Percentiles rank a stretch among this genome's conserved stretches.
Evolutionary conservation across 305 asterid species (phyloP).

Genomic region (Euphrasia arctica): DNA sequence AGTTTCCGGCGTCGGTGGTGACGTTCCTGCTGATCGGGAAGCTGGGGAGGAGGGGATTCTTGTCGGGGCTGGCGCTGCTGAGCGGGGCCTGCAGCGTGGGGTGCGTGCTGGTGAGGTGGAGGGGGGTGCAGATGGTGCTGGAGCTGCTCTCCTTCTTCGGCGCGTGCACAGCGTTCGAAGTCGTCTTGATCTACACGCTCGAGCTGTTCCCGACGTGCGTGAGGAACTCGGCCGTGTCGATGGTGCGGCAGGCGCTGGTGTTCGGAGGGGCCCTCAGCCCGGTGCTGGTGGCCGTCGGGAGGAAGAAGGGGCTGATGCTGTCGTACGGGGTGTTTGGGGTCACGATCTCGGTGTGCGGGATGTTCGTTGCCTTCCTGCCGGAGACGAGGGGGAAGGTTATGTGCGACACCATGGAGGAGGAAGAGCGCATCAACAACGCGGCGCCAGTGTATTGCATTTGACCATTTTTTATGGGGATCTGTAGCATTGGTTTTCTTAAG

Average conservation of each 20-base stretch:
- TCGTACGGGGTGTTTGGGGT: constrained; percentile 3
- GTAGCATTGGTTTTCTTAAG: constrained; percentile 69
- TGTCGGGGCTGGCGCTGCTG: neutral
- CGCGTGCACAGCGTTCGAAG: neutral
- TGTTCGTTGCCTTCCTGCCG: neutral
- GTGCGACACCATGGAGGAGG: constrained; percentile 7
- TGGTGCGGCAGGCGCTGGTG: neutral
- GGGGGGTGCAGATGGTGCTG: neutral
- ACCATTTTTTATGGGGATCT: constrained; percentile 26
- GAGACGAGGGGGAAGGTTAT: neutral
- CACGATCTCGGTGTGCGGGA: neutral
- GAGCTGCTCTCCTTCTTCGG: neutral
- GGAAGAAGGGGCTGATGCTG: neutral
- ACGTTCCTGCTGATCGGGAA: neutral
- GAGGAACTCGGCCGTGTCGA: constrained; percentile 1
- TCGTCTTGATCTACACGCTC: neutral
- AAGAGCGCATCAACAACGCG: neutral
- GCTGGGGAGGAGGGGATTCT: neutral
- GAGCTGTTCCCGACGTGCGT: constrained; percentile 4
- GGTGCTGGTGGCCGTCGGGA: neutral
- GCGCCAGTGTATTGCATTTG: no score
- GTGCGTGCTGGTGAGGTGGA: neutral
- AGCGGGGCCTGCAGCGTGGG: neutral
- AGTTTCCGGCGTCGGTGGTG: no score
- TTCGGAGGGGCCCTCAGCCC: neutral